Evolutionary conservation across 1,284 basidiomycete genomes (phyloP).

Genomic region (Leucoagaricus sp.): DNA sequence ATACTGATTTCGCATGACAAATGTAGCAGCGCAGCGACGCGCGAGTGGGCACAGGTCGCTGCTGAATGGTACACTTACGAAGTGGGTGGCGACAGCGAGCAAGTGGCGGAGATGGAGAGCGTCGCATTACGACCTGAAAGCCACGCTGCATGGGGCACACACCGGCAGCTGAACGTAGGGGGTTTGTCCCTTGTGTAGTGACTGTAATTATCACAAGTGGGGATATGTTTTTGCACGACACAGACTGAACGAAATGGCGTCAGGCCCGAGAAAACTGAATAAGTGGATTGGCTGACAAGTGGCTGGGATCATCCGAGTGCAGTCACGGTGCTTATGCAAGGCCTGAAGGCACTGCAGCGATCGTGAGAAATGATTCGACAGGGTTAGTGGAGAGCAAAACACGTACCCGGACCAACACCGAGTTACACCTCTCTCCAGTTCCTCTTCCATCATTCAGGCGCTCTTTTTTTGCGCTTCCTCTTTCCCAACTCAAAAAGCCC

Average conservation of each 20-base stretch:
- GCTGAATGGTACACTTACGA: conserved; percentile 56
- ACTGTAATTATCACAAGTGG: neutral
- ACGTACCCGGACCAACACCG: conserved; percentile 9
- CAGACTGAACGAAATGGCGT: too few species aligned
- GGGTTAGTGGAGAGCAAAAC: conserved; percentile 10
- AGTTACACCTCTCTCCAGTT: conserved; percentile 12
- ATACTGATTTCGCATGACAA: neutral
- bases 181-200: conserved; percentile 21
- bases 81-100: conserved; percentile 52
- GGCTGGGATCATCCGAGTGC: neutral
- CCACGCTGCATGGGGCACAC: conserved; percentile 49
- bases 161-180: conserved; percentile 37
- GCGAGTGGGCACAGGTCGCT: conserved; percentile 50
- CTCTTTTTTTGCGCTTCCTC: conserved; percentile 22
- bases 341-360: neutral
- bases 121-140: conserved; percentile 38
- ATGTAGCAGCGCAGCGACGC: conserved; percentile 42
- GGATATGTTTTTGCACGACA: neutral
- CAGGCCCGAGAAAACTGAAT: neutral
- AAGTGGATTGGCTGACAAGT: neutral
- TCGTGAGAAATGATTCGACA: conserved; percentile 16
- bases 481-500: conserved; percentile 15
- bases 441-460: conserved; percentile 17
- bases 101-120: conserved; percentile 39
- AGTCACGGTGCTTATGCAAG: conserved; percentile 5